Base-by-base conservation (phyloP, 345 rosid species). In the Populus tremula region DNA sequence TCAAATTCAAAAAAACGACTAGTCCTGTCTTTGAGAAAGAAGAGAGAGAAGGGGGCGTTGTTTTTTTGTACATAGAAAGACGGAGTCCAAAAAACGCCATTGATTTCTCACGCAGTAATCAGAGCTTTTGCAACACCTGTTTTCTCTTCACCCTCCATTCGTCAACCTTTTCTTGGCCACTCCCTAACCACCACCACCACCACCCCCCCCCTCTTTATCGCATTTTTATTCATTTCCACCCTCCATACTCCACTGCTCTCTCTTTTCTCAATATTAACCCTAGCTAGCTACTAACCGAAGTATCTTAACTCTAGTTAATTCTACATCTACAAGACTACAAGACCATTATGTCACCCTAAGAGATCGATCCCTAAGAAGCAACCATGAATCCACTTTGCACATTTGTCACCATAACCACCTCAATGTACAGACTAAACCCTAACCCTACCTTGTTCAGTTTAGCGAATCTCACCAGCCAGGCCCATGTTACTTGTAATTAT, bases 111-210 rank as follows among this genome's bases (percentile, higher is more conserved):
- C 78, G 77, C 78, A 72, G 56, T 20, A 1, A 72, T 49, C 97
- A 91, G 97, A 91, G 81, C 91, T 91, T 90, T 91, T 83, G 91
- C 87, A 88, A 86, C 98, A 93, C 91, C 72, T 94, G 97, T 89
- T 80, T 29, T 33, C 35, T 80, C 83, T 65, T 71, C 88, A 81
- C 84, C 88, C 74, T 86, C 88, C 98, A 94, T 89, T 88, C 96
- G 98, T 91, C 97, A 76, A 21, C 45, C 69, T 47, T 62, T 72
- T 77, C 86, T 88, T 91, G 89, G 95, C 65, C 83, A 71, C 61
- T 36, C 70, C 72, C 73, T 80, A 82, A 86, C 88, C 78, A 79
- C 73, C 87, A 76, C 83, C 72, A 61, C 68, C 72, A 61, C 68
- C 64, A 25, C 74, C 45, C 67, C 80, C 12, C 75, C 61, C 33